Conservation (phyloP, 371 early-diverging fungal species). For the Gilbertella persicaria region DNA sequence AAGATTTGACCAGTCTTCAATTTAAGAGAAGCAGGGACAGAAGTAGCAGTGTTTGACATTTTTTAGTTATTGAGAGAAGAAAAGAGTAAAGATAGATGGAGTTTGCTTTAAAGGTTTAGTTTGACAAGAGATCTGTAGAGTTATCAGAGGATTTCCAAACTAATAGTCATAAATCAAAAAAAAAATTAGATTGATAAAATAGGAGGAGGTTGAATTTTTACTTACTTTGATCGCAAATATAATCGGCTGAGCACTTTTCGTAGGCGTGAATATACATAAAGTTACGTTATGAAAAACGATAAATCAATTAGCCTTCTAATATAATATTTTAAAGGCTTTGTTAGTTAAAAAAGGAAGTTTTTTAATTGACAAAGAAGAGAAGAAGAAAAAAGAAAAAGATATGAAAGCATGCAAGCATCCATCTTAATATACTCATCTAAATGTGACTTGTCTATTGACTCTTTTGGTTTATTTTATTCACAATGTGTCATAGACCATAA, state of each 20-base stretch:
- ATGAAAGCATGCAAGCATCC: not conserved
- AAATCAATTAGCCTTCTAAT: constrained; percentile 9
- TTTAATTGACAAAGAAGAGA: constrained; percentile 8
- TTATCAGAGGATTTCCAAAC: constrained; percentile 62
- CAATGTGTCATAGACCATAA: constrained; percentile 13
- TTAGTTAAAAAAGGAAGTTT: constrained; percentile 9
- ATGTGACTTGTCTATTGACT: constrained; percentile 5
- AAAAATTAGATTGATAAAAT: not conserved
- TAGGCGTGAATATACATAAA: constrained; percentile 82
- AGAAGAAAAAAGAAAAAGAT: constrained; percentile 3
- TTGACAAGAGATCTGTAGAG: too few relatives aligned
- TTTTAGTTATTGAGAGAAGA: constrained; percentile 14
- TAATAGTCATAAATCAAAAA: constrained; percentile 9
- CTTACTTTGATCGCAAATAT: constrained; percentile 81
- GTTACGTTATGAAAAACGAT: constrained; percentile 17
- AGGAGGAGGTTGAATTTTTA: not conserved
- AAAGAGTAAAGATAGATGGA: not conserved
- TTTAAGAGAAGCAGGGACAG: constrained; percentile 67
- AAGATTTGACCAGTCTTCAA: constrained; percentile 77
- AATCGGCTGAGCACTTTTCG: constrained; percentile 83
- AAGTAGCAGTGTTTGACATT: constrained; percentile 38
- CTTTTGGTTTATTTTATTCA: constrained; percentile 13
- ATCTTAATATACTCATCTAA: constrained; percentile 8
- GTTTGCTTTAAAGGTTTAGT: constrained; percentile 31
- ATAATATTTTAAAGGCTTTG: not conserved